phyloP scores from a whole-genome alignment of 2,329 filamentous ascomycete genomes.

The Xylariomycetidae sp. region DNA sequence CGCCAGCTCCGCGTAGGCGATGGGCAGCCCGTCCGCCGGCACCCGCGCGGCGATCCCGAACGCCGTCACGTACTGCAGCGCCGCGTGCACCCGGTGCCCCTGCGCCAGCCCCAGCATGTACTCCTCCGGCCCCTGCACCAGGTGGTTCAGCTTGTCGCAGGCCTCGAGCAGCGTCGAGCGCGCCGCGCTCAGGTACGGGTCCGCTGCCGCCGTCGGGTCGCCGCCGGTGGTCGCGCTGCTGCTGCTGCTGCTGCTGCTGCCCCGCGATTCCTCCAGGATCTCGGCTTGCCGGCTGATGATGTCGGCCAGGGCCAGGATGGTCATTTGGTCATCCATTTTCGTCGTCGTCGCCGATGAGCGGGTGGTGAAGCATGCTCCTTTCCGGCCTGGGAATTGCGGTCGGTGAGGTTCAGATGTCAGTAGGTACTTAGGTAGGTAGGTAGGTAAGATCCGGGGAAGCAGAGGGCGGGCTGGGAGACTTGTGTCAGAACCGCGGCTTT shows the following conservation, averaged over 20 bases:
- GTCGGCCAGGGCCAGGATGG: conserved; percentile 14
- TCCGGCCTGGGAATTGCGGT: no score
- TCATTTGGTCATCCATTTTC: conserved; percentile 18
- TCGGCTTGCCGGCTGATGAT: conserved; percentile 15
- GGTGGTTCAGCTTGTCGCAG: conserved; percentile 16
- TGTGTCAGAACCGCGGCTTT: no score
- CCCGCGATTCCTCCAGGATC: conserved; percentile 12
- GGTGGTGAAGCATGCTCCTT: background rate
- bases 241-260: conserved; percentile 6
- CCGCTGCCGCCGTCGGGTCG: background rate
- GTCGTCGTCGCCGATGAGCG: conserved; percentile 5
- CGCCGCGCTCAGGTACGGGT: conserved; percentile 14
- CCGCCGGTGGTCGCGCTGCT: no score
- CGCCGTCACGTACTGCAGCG: conserved; percentile 15
- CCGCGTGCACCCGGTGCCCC: conserved; percentile 14
- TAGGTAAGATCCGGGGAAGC: no score
- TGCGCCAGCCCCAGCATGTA: conserved; percentile 7
- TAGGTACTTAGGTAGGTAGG: no score
- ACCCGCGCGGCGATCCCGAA: conserved; percentile 14
- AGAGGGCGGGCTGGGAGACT: no score
- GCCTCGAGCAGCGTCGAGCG: conserved; percentile 15
- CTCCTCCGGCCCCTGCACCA: conserved; percentile 15
- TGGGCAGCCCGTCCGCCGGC: conserved; percentile 12
- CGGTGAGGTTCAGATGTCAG: no score
- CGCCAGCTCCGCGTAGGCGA: conserved; percentile 15